Base-by-base conservation (phyloP, 495 filamentous ascomycete genomes). In the Staphylotrichum longicolle region DNA sequence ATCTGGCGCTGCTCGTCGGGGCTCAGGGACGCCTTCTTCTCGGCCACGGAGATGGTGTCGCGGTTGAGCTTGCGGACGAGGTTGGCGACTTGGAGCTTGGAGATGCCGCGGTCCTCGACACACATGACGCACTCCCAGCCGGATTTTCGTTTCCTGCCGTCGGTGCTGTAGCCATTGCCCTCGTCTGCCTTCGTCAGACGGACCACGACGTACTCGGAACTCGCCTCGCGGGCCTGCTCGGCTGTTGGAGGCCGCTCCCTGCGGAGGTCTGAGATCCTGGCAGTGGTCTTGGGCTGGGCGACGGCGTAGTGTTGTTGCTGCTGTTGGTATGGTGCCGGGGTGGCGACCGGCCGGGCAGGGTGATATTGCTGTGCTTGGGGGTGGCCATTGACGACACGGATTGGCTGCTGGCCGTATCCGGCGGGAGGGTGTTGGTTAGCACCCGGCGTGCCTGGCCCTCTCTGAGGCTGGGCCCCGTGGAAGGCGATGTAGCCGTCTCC, bases 21-120 rank as follows among this genome's bases (percentile, higher is more conserved):
- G 4, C 52, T 62, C 33, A 78, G 58, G 0, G 64, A 60, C 35
- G 52, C 62, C 64, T 72, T 68, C 54, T 77, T 78, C 45, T 72
- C 65, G 30, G 54, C 9, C 15, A 70, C 57, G 0, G 60, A 35
- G 8, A 42, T 49, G 9, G 66, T 67, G 7, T 46, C 45, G 15
- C 45, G 61, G 44, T 78, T 74, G 40, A 78, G 57, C 37, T 65
- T 37, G 54, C 66, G 71, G 41, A 78, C 67, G 33, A 62, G 63
- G 3, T 58, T 60, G 1, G 57, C 60, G 10, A 64, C 69, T 30
- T 70, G 70, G 7, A 50, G 33, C 4, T 69, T 65, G 7, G 68
- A 64, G n/a, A 70, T 67, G 27, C 63, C 68, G 11, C 39, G 61
- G 12, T 69, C 70, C 35, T 61, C 59, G 4, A 58, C 65, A 33